Evolutionary conservation across 116 monocot genomes (phyloP), one percentile per base, ranked within the genome.

Genomic region (Zostera marina): DNA sequence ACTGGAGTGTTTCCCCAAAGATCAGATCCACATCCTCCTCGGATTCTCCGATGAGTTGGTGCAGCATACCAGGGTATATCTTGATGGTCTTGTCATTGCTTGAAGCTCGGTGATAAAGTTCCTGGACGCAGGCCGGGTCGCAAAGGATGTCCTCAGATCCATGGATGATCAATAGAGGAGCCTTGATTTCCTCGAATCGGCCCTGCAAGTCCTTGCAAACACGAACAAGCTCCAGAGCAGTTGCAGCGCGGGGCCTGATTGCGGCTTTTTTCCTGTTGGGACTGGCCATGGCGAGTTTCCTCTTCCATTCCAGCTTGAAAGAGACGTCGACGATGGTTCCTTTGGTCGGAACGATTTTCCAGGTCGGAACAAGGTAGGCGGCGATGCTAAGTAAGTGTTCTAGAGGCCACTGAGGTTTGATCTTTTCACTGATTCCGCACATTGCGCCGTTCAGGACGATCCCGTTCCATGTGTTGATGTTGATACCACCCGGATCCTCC

Each of bases 361-460:
- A 94, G 9, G 88, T 94, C 19, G 94, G 84, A n/a, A 71, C 45
- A 22, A 80, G 8, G 8, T 47, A 48, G 11, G 88, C 84, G 3
- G 72, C 84, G 9, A 81, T 14, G 38, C 66, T 73, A 13, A 94
- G 79, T 11, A 94, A 62, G 68, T 85, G 79, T 81, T 88, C 94
- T 41, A 94, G 75, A 47, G 94, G 84, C 85, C 88, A 88, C 13
- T 79, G 84, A 8, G 88, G 94, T 82, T 79, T 94, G 76, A 94
- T 82, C 73, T 80, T 81, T 58, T 67, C 64, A 75, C 88, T 94
- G 75, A 94, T 73, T 42, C 84, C 88, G 71, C 94, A 94, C 94
- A 94, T 81, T 53, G 94, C 94, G 10, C 94, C 88, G 77, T 85
- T 88, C 47, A 94, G 88, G 21, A 94, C 68, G 9, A 65, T 52